Percentiles rank a stretch among this genome's conserved stretches.
These are phyloP conservation scores for Macrolepiota dolichaula DNA, from an alignment of 768 basidiomycete genomes.

Conservation along the genomic window DNA sequence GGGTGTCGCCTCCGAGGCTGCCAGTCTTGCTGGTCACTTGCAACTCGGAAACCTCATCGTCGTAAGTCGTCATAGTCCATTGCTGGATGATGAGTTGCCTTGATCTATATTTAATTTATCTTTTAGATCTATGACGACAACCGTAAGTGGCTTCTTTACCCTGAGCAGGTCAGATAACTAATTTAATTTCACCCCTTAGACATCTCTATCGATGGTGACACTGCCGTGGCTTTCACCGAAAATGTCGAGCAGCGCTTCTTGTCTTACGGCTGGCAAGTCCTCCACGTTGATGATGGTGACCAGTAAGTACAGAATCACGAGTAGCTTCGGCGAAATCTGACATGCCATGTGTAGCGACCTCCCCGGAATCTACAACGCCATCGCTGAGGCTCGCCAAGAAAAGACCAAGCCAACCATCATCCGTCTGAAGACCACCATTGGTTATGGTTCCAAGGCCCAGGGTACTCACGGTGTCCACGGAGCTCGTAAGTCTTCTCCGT, in stretches of 20 bases:
- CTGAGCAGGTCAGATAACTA: not conserved
- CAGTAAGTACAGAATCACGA: constrained; percentile 36
- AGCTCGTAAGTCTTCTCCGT: constrained; percentile 59
- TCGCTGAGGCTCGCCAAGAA: constrained; percentile 72
- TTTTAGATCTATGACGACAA: constrained; percentile 91
- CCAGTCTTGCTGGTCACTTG: constrained; percentile 90
- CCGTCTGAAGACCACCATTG: constrained; percentile 84
- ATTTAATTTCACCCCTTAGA: constrained; percentile 39
- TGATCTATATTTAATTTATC: constrained; percentile 10
- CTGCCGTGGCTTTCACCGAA: constrained; percentile 90
- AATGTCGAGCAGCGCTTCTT: constrained; percentile 86
- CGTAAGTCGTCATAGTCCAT: constrained; percentile 40
- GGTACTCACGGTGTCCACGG: constrained; percentile 96
- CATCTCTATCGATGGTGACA: constrained; percentile 96
- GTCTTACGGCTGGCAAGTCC: constrained; percentile 93
- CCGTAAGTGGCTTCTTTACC: constrained; percentile 46
- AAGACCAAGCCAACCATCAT: constrained; percentile 86
- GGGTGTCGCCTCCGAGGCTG: constrained; percentile 91
- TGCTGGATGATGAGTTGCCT: not conserved
- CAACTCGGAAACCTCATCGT: constrained; percentile 91
- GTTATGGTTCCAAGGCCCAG: constrained; percentile 88
- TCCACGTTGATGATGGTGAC: constrained; percentile 80
- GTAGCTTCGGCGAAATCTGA: not conserved
- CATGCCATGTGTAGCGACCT: constrained; percentile 55
- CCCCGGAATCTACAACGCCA: constrained; percentile 70